Percentiles rank a stretch among this genome's conserved stretches.
phyloP scores from a whole-genome alignment of 192 early-diverging fungal species.

The Rhizoclosmatium sp. region DNA sequence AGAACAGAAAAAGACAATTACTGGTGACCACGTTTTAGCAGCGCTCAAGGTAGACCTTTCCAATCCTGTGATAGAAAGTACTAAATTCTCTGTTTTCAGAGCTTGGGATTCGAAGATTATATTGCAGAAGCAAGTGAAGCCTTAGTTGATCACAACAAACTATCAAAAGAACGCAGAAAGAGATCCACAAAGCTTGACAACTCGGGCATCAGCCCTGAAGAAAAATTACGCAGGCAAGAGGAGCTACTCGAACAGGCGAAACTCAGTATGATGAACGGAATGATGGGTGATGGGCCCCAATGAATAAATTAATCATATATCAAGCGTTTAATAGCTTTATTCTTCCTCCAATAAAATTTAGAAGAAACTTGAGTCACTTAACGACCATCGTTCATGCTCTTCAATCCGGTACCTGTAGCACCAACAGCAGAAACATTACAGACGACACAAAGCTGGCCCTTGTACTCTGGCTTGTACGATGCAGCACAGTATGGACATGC shows the following conservation, averaged over 20 bases:
- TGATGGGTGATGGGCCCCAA: constrained; percentile 21
- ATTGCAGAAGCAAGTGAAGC: constrained; percentile 87
- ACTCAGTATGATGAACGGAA: constrained; percentile 41
- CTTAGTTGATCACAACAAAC: constrained; percentile 86
- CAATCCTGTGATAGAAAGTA: background rate
- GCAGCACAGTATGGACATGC: constrained; percentile 90
- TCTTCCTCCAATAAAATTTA: background rate
- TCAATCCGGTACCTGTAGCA: constrained; percentile 75
- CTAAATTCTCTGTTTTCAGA: constrained; percentile 40
- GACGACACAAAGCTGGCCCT: constrained; percentile 80
- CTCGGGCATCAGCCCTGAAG: constrained; percentile 85
- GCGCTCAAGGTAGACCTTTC: constrained; percentile 73
- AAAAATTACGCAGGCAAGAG: constrained; percentile 83
- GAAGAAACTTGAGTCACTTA: background rate
- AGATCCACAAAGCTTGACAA: constrained; percentile 79
- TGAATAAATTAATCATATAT: constrained; percentile 2
- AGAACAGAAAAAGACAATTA: constrained; percentile 95
- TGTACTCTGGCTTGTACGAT: constrained; percentile 84
- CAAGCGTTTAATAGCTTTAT: background rate
- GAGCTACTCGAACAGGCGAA: constrained; percentile 89
- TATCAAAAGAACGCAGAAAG: constrained; percentile 85
- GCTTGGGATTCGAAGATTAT: constrained; percentile 93
- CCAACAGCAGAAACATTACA: constrained; percentile 91
- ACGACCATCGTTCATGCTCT: constrained; percentile 50
- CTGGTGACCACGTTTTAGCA: constrained; percentile 92